Evolutionary conservation across 108 stramenopile genomes (phyloP), one percentile per base, ranked within the genome.

Genomic region (Discostella pseudostelligera): DNA sequence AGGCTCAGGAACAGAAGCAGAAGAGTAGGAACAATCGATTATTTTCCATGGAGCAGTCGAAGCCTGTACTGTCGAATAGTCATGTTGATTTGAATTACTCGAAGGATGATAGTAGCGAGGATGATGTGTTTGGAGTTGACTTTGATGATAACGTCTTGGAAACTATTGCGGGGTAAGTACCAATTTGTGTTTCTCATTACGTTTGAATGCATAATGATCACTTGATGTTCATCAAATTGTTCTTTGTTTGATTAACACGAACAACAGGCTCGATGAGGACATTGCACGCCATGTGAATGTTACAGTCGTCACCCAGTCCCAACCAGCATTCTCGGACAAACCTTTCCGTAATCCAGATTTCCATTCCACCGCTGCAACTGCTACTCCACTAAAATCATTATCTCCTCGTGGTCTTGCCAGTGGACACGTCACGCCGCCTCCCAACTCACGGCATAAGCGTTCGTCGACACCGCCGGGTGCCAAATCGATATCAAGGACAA

Each of bases 61-160:
- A 43, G 20, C 12, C 26, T 36, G 40, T 26, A 29, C 19, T 0
- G 22, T 14, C 24, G 25, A 53, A 53, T 25, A 53, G 51, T 45
- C 45, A 57, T 63, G 56, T 72, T 11, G 14, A 58, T n/a, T 53
- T 69, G 21, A 69, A 69, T 54, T 59, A 59, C 28, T 60, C 59
- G 26, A 69, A 29, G 62, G 70, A 70, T 62, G 70, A 70, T 35
- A 62, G 70, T 40, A 61, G 62, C 40, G 70, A 62, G 14, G 59
- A 62, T 13, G 39, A 48, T 28, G 51, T 29, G 6, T 53, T 53
- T 53, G 51, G 28, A 24, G 24, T 53, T 19, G 51, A 28, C 26
- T 47, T 49, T 56, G 47, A 55, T 36, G 70, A 58, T 14, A 64
- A 72, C 56, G 39, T 72, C 0, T 61, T 72, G 37, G 62, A 72